These are phyloP conservation scores for Plenodomus biglobosus DNA, from an alignment of 2,329 filamentous ascomycete species.

Conservation along the genomic window DNA sequence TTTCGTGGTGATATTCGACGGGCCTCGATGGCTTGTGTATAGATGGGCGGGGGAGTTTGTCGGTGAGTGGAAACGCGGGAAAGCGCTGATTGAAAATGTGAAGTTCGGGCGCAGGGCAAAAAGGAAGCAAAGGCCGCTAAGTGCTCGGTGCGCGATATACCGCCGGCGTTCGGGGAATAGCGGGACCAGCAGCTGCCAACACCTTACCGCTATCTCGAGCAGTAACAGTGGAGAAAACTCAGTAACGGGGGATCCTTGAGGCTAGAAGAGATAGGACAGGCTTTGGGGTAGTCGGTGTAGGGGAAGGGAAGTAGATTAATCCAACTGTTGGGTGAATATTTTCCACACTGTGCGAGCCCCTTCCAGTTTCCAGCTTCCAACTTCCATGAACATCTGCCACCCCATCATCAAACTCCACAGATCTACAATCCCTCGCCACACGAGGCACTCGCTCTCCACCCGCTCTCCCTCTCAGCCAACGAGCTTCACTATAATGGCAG, in stretches of 20 bases:
- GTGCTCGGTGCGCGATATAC: constrained; percentile 12
- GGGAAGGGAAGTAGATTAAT: no score
- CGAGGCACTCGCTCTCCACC: background rate
- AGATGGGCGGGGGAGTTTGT: constrained; percentile 1
- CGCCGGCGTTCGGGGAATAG: constrained; percentile 16
- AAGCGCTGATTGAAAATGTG: background rate
- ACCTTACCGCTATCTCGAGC: constrained; percentile 15
- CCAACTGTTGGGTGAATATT: background rate
- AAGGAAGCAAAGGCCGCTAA: constrained; percentile 12
- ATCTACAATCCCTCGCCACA: constrained; percentile 6
- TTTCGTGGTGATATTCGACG: background rate
- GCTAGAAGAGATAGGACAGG: background rate
- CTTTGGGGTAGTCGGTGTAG: background rate
- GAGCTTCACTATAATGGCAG: constrained; percentile 2
- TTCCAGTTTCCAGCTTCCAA: no score
- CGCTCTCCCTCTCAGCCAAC: constrained; percentile 5
- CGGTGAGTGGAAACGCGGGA: background rate
- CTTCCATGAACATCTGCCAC: no score
- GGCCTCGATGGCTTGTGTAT: constrained; percentile 15
- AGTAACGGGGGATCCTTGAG: background rate
- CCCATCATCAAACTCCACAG: background rate
- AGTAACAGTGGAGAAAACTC: constrained; percentile 1
- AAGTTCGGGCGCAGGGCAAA: background rate
- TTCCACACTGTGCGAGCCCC: background rate
- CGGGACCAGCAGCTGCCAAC: constrained; percentile 11